Base-by-base conservation (phyloP, 2,329 filamentous ascomycete genomes). In the Stemphylium lycopersici region DNA sequence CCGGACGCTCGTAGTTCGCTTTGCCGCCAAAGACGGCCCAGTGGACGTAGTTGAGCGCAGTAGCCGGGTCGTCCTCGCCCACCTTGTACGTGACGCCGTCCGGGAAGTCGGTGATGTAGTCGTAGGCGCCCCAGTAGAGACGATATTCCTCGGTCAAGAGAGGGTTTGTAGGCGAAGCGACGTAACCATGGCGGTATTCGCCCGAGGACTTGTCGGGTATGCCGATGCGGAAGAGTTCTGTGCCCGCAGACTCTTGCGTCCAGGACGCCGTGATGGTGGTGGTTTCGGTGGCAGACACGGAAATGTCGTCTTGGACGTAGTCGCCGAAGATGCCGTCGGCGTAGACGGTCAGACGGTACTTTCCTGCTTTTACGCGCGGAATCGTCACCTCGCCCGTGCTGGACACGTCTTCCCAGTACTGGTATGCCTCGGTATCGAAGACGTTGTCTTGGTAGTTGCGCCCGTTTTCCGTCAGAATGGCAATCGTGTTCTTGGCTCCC, bases 1-100 rank as follows among this genome's bases (percentile, higher is more conserved):
- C 1, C 76, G 70, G 0, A 3, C 82, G 76, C 2, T 77, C 42
- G 3, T 69, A 79, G 68, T 85, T 82, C 1, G 76, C 82, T 24
- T 81, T 75, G 1, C 83, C 82, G 1, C 85, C 84, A 61, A 86
- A 87, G 7, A 85, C 84, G 52, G 81, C 83, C 86, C 85, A 88
- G 66, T 88, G 86, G 3, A 87, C 81, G 50, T 87, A 87, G 70
- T 88, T 88, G 55, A 86, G 76, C 5, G 51, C 51, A n/a, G 34
- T 22, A 8, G 61, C 86, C 83, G 10, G 73, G 68, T 15, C 76
- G 76, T 22, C 83, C 70, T 55, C 70, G 8, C 85, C 84, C 1
- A 88, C 80, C 12, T 80, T 79, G 72, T 83, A 89, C 18, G 75
- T 77, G 0, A 88, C 79, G 3, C 86, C 85, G 0, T 81, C 60